Evolutionary conservation across 2,329 filamentous ascomycete species (phyloP), one percentile per base, ranked within the genome.

Genomic region (Beauveria australis): DNA sequence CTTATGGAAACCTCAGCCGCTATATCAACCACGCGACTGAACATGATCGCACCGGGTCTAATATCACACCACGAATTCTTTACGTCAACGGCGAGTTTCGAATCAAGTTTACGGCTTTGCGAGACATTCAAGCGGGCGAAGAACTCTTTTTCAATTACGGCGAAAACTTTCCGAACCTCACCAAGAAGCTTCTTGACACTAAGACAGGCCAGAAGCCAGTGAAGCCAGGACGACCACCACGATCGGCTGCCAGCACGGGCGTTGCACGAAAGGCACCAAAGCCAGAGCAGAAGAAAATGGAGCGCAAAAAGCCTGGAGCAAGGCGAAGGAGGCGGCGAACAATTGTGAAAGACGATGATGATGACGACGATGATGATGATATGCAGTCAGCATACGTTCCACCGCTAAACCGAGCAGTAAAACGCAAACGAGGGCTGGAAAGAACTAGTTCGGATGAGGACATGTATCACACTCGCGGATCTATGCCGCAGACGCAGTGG

Each of bases 121-220:
- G 83, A 2, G 80, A 88, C 46, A 88, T 94, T 67, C 78, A 81
- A 62, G 78, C 82, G 3, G 90, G 90, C 26, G 87, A 91, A 63
- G 90, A 94, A 72, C 75, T 95, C 0, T 89, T 91, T 69, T 95
- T 93, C 72, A 84, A 93, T 69, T 94, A 95, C 66, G 88, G 88
- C 47, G 81, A 86, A 67, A 83, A 86, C 63, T 87, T 88, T 66
- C 82, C 83, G 14, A 85, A 86, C 62, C 70, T 87, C 61, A 84
- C 73, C 6, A 74, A 75, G 69, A 76, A 76, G 65, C 66, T 75
- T 51, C 68, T 75, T 58, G 73, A 75, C 62, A 67, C 72, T 64
- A 74, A 74, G 65, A 71, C 71, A 47, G 70, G 70, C 63, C 67
- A 65, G 52, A 71, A 72, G 61, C 63, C 70, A 33, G 67, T 63